These are phyloP conservation scores for Neoscytalidium dimidiatum DNA, from an alignment of 2,329 filamentous ascomycete species.

Conservation along the genomic window DNA sequence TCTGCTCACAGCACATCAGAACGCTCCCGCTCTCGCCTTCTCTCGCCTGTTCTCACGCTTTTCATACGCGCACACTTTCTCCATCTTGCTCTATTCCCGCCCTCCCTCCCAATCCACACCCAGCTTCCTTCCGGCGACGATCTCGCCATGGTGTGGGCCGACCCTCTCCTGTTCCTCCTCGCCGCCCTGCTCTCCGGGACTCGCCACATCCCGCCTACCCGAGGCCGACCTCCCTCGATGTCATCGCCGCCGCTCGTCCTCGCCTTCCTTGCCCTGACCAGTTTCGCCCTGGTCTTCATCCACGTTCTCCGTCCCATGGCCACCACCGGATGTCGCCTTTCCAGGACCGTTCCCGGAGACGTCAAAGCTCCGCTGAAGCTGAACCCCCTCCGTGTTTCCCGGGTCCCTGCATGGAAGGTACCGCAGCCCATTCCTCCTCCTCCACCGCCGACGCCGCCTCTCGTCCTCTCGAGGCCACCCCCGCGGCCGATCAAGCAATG, in stretches of 20 bases:
- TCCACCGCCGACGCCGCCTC: background rate
- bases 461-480: background rate
- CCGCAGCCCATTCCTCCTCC: too few species aligned
- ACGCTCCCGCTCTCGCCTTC: background rate
- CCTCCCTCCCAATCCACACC: too few species aligned
- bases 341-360: background rate
- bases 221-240: background rate
- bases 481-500: background rate
- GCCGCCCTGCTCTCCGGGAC: background rate
- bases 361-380: background rate
- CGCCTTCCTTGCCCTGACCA: background rate
- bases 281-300: background rate
- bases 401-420: background rate
- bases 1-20: background rate
- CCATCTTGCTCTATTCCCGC: background rate
- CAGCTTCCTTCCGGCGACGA: background rate
- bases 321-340: background rate
- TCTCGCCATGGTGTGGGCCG: background rate
- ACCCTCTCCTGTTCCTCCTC: background rate
- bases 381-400: background rate
- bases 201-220: background rate
- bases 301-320: background rate
- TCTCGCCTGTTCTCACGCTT: background rate
- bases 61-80: background rate
- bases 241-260: background rate